Base-by-base conservation (phyloP, 1,139 yeast species). In the Saccharomyces hybrid region DNA sequence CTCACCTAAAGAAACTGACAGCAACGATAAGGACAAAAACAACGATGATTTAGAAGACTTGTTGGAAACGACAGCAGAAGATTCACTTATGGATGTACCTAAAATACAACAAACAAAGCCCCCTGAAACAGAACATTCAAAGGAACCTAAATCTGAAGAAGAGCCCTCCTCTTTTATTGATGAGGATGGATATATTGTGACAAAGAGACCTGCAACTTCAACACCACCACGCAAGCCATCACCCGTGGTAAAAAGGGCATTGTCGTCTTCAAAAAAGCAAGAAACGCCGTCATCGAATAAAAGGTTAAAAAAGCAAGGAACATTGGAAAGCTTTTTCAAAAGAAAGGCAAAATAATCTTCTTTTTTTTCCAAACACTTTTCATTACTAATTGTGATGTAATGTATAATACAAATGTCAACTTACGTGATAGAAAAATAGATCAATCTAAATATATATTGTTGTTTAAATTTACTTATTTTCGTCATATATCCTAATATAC, bases 161-260 rank as follows among this genome's bases (percentile, higher is more conserved):
- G 49, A 50, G 13, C 52, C 55, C 13, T 57, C 51, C 25, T 54
- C 63, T 1, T 65, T 61, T 48, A 59, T 66, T 2, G 72, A 69
- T 51, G 67, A 66, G 13, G 72, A 69, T 34, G 72, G 72, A 7
- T 69, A 67, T 52, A 63, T 62, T 32, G 71, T 69, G 13, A 67
- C 71, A 3, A 60, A 60, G 48, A 59, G 57, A 27, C 55, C 47
- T 28, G 54, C 34, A 28, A 47, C 54, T 32, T 27, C 25, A 50
- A 58, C 31, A 3, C 47, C 26, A 14, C 48, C 48, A 34, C 47
- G 34, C 51, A 59, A 7, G 54, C 51, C 25, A 31, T 49, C 28
- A 50, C 57, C 60, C 5, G 48, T 56, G 5, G 47, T 32, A 11
- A 53, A 48, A 38, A 16, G 63, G 13, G 41, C 57, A 13, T 19